Evolutionary conservation across 345 rosid species (phyloP).

Genomic region (Salix udensis): DNA sequence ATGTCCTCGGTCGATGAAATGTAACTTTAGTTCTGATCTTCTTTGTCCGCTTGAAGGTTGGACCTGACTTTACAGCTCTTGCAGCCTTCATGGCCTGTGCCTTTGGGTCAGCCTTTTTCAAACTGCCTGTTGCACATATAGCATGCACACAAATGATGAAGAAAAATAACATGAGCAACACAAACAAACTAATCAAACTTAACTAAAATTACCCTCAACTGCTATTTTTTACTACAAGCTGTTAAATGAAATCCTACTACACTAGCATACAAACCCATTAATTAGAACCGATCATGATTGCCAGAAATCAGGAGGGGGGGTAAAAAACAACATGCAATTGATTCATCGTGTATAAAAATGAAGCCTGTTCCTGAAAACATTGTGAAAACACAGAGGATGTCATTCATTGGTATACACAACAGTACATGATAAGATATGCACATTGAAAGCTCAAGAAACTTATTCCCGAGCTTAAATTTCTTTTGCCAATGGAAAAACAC

Average conservation of each 20-base stretch:
- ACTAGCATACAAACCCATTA: neutral
- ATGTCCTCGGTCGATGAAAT: constrained; percentile 84
- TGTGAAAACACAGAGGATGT: neutral
- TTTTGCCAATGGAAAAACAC: neutral
- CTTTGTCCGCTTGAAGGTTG: constrained; percentile 64
- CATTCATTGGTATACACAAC: neutral
- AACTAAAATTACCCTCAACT: neutral
- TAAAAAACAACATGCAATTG: neutral
- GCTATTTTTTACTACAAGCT: neutral
- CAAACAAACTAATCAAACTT: neutral
- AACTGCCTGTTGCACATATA: constrained; percentile 34
- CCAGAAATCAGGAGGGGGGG: neutral
- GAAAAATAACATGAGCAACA: neutral
- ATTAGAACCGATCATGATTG: neutral
- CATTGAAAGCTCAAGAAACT: neutral
- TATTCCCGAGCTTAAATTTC: neutral
- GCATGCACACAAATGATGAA: neutral
- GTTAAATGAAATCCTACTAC: neutral
- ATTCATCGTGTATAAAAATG: neutral
- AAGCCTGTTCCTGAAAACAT: neutral
- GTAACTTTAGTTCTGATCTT: constrained; percentile 85
- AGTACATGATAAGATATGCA: neutral
- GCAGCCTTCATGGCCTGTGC: constrained; percentile 88
- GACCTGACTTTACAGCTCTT: constrained; percentile 78
- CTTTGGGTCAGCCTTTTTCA: constrained; percentile 74